Conservation (phyloP, 306 rosid species). For the Dryas octopetala region DNA sequence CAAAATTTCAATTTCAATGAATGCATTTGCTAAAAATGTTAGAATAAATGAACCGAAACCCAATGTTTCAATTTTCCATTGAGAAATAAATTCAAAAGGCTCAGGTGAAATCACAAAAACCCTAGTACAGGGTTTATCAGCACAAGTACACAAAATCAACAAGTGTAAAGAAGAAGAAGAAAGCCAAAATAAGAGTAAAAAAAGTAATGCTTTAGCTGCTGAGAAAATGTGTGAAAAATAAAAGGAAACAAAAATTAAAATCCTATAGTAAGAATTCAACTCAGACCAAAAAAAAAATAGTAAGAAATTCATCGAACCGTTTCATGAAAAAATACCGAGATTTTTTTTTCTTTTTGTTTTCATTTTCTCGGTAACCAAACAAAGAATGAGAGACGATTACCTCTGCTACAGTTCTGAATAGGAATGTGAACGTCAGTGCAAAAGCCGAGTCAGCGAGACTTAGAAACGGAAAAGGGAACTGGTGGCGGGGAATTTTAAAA, state of each 20-base stretch:
- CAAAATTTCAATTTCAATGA: background rate
- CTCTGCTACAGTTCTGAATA: background rate
- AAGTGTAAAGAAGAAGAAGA: background rate
- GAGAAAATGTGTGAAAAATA: background rate
- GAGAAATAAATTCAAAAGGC: background rate
- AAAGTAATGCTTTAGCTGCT: background rate
- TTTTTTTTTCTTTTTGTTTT: background rate
- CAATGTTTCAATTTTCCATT: background rate
- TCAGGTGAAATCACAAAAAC: background rate
- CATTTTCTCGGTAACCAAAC: conserved; percentile 9
- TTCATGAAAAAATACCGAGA: background rate
- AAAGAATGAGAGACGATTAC: background rate
- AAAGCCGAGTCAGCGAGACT: conserved; percentile 18
- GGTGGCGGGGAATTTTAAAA: conserved; percentile 49
- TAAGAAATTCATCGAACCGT: background rate
- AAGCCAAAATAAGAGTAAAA: background rate
- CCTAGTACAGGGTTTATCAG: conserved; percentile 18
- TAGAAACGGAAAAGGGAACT: background rate
- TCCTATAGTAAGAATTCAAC: background rate
- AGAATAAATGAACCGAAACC: background rate
- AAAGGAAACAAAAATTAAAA: background rate
- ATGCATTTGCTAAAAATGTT: background rate
- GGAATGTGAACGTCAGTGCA: background rate
- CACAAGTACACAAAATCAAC: conserved; percentile 5
- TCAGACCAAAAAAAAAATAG: too few species aligned